A percentile compares a stretch with the other conserved stretches of the same genome.
Evolutionary conservation across 2,329 filamentous ascomycete species (phyloP).

Genomic region (Parafenestella ontariensis): DNA sequence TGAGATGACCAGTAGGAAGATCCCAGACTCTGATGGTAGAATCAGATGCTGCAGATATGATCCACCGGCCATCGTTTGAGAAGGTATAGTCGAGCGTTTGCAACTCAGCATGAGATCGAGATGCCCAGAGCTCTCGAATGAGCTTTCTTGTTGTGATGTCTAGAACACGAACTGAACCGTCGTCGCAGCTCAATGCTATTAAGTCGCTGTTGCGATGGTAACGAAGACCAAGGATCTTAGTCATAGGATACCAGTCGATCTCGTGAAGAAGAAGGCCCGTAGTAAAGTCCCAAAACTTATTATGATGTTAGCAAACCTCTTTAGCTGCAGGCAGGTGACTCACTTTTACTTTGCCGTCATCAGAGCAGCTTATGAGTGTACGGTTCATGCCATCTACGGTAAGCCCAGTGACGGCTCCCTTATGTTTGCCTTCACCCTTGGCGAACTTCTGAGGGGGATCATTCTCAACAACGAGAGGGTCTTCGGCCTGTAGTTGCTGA

Average conservation of each 20-base stretch:
- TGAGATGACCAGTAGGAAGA: conserved; percentile 90
- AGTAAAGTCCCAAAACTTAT: conserved; percentile 89
- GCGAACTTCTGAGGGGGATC: conserved; percentile 48
- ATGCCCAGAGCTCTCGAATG: conserved; percentile 84
- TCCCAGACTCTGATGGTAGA: conserved; percentile 89
- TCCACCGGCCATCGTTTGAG: conserved; percentile 92
- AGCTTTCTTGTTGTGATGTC: conserved; percentile 90
- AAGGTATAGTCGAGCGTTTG: conserved; percentile 63
- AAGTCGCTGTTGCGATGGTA: conserved; percentile 86
- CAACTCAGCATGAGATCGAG: conserved; percentile 58
- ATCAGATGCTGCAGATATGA: conserved; percentile 85
- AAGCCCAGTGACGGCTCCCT: conserved; percentile 81
- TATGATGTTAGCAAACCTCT: conserved; percentile 15
- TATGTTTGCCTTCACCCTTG: conserved; percentile 74
- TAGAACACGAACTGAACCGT: conserved; percentile 84
- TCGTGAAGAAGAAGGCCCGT: conserved; percentile 80
- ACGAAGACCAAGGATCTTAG: conserved; percentile 75
- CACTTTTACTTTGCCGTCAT: conserved; percentile 88
- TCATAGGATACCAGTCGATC: conserved; percentile 82
- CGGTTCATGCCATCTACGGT: conserved; percentile 90
- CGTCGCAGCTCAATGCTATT: conserved; percentile 86
- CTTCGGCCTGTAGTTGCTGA: conserved; percentile 66
- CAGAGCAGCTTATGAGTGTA: conserved; percentile 80
- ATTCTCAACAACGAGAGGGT: conserved; percentile 31
- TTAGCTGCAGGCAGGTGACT: conserved; percentile 1